phyloP scores from a whole-genome alignment of 148 eudicot species.

The Limonium bicolor region DNA sequence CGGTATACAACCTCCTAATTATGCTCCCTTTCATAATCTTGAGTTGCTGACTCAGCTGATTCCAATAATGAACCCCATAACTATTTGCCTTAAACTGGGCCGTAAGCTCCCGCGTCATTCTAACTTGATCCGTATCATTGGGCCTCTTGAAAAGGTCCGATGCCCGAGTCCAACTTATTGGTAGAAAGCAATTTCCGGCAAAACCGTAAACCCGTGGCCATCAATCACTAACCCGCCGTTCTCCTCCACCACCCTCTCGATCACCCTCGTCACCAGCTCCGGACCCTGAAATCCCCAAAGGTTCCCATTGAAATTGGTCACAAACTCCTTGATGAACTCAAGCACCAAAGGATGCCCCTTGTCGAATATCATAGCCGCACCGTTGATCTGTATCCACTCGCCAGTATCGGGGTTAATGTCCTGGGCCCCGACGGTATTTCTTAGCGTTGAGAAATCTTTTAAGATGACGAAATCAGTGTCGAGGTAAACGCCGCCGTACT shows the following conservation, averaged over 20 bases:
- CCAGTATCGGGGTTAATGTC: conserved; percentile 32
- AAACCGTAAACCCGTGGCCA: conserved; percentile 26
- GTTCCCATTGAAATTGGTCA: conserved; percentile 60
- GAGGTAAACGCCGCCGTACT: too few species aligned
- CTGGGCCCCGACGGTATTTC: conserved; percentile 68
- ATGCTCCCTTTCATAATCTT: too few species aligned
- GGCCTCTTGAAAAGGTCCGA: conserved; percentile 30
- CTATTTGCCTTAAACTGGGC: too few species aligned
- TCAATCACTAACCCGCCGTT: too few species aligned
- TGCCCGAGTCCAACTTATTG: conserved; percentile 50
- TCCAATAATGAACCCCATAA: too few species aligned
- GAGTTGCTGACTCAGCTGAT: too few species aligned
- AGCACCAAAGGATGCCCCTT: conserved; percentile 51
- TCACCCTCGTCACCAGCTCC: conserved; percentile 71
- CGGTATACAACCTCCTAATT: too few species aligned
- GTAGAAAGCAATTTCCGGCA: conserved; percentile 63
- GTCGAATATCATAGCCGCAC: conserved; percentile 70
- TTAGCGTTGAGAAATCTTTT: conserved; percentile 31
- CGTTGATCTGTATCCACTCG: conserved; percentile 65
- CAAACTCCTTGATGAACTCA: conserved; percentile 67
- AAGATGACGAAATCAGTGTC: conserved; percentile 67
- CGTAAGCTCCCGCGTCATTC: too few species aligned
- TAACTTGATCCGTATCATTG: conserved; percentile 14
- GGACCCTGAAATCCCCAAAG: conserved; percentile 91
- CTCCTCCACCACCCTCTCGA: conserved; percentile 19